Percentiles rank a stretch among this genome's conserved stretches.
Evolutionary conservation across 805 yeast species (phyloP).

Genomic region (Scheffersomyces lignosus): DNA sequence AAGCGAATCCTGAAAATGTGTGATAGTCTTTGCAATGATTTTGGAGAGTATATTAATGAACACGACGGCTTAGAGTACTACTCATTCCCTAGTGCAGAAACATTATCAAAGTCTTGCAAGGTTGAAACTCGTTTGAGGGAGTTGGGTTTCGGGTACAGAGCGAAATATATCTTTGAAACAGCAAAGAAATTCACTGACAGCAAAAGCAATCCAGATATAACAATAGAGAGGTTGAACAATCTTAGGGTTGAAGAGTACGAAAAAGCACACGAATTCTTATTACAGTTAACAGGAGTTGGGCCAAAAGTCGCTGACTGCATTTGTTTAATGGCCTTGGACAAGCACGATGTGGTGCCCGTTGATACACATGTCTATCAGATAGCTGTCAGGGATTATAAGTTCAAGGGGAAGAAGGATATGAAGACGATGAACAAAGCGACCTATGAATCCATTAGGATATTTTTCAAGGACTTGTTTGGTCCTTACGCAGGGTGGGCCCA

Average conservation of each 20-base stretch:
- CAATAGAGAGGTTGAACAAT: constrained; percentile 35
- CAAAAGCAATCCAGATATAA: constrained; percentile 34
- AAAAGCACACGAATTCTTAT: constrained; percentile 57
- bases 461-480: constrained; percentile 76
- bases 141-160: constrained; percentile 85
- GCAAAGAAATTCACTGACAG: constrained; percentile 53
- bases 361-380: constrained; percentile 95
- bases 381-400: constrained; percentile 77
- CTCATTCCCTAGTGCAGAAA: constrained; percentile 72
- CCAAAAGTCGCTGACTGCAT: constrained; percentile 99
- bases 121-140: constrained; percentile 46
- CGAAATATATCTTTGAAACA: constrained; percentile 80
- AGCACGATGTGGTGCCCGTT: constrained; percentile 86
- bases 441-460: constrained; percentile 57
- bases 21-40: constrained; percentile 67
- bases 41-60: constrained; percentile 59
- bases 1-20: constrained; percentile 94
- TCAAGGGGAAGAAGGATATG: constrained; percentile 43
- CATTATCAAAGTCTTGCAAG: constrained; percentile 33
- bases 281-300: constrained; percentile 83
- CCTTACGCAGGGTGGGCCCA: constrained; percentile 98
- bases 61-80: constrained; percentile 58
- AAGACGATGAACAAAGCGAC: constrained; percentile 49
- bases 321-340: constrained; percentile 84
- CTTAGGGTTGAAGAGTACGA: constrained; percentile 49